Conservation (phyloP, 345 rosid species). For the Leavenworthia alabamica region DNA sequence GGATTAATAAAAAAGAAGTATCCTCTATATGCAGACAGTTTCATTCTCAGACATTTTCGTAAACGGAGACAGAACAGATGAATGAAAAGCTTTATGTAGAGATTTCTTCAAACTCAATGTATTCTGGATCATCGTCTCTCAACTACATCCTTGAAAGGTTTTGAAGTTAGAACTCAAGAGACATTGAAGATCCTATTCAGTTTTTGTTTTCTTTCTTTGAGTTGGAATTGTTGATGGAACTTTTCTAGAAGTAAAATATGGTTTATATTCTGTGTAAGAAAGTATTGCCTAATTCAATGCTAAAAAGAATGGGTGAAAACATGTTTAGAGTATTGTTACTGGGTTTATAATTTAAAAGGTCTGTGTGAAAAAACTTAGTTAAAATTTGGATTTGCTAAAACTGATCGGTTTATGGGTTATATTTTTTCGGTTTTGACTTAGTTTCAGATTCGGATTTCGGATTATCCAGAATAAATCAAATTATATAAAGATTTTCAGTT, state of each 20-base stretch:
- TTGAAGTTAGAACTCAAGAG: slow-evolving; percentile 19
- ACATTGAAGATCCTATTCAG: slow-evolving; percentile 9
- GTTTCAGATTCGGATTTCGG: too few species aligned
- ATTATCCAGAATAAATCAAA: too few species aligned
- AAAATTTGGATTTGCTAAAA: too few species aligned
- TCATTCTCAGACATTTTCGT: slow-evolving; percentile 82
- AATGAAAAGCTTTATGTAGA: slow-evolving; percentile 33
- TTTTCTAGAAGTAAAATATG: slow-evolving; percentile 9
- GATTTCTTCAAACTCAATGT: slow-evolving; percentile 13
- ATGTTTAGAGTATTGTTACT: too few species aligned
- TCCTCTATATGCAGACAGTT: slow-evolving; percentile 83
- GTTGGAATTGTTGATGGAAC: slow-evolving; percentile 16
- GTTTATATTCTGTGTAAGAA: too few species aligned
- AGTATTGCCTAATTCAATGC: too few species aligned
- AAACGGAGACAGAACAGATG: slow-evolving; percentile 43
- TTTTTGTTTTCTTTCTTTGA: not conserved
- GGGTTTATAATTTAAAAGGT: too few species aligned
- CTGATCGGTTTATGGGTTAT: too few species aligned
- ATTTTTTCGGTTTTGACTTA: too few species aligned
- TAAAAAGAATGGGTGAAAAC: too few species aligned
- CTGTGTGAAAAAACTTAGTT: too few species aligned
- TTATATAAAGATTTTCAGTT: too few species aligned
- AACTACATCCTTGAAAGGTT: slow-evolving; percentile 14
- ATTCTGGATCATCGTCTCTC: slow-evolving; percentile 1
- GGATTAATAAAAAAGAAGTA: slow-evolving; percentile 85